Percentiles rank a stretch among this genome's conserved stretches.
phyloP scores from a whole-genome alignment of 1,139 yeast genomes.

The Lodderomyces margitis region DNA sequence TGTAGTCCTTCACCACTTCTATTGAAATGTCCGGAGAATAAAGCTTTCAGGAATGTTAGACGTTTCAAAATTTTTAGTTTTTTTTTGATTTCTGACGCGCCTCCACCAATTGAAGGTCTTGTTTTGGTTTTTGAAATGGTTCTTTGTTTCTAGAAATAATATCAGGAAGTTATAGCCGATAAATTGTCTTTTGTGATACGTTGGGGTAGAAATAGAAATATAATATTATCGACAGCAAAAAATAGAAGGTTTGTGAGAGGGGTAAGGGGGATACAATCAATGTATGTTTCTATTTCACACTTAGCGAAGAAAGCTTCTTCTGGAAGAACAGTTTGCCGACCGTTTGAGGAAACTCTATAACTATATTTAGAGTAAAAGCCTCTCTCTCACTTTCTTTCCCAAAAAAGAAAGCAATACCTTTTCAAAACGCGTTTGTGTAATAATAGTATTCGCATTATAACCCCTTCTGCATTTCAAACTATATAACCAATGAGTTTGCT shows the following conservation, averaged over 20 bases:
- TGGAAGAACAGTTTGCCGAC: too few relatives aligned
- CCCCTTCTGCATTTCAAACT: neutral
- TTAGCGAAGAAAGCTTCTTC: too few relatives aligned
- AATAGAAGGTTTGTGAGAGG: neutral
- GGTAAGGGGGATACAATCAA: too few relatives aligned
- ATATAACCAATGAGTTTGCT: too few relatives aligned
- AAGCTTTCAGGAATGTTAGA: too few relatives aligned
- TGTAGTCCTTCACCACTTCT: too few relatives aligned
- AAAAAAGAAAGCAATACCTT: neutral
- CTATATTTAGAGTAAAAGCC: too few relatives aligned
- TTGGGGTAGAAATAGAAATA: neutral
- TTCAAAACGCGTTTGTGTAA: neutral
- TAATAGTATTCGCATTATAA: neutral
- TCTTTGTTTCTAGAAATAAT: neutral
- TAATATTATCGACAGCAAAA: neutral
- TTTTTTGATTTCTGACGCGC: neutral
- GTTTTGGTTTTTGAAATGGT: neutral
- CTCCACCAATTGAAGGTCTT: too few relatives aligned
- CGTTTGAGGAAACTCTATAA: too few relatives aligned
- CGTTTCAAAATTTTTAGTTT: neutral
- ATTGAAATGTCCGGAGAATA: too few relatives aligned
- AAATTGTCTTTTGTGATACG: neutral
- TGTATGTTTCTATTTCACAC: too few relatives aligned
- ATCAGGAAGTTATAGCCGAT: neutral
- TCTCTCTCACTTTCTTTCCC: too few relatives aligned